These are phyloP conservation scores for Wolfiporia cocos DNA, from an alignment of 1,284 basidiomycete species.

Conservation along the genomic window DNA sequence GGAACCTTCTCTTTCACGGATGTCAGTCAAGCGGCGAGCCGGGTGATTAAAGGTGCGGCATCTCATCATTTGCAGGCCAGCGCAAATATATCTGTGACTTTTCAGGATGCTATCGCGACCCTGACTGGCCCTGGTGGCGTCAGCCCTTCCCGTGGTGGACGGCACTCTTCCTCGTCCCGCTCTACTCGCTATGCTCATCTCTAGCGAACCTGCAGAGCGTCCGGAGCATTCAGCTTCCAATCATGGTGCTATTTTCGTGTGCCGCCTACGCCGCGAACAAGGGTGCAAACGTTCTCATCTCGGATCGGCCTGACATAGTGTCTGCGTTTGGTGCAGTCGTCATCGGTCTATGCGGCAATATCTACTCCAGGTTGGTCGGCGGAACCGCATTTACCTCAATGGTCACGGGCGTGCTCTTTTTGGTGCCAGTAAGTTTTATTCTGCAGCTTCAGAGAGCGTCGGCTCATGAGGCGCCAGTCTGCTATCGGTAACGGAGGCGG, in stretches of 20 bases:
- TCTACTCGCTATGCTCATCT: slow-evolving; percentile 76
- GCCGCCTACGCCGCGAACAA: slow-evolving; percentile 68
- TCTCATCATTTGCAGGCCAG: not conserved
- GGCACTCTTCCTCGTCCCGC: slow-evolving; percentile 70
- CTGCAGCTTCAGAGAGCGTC: not conserved
- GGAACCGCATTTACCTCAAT: slow-evolving; percentile 85
- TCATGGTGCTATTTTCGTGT: slow-evolving; percentile 80
- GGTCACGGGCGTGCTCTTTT: slow-evolving; percentile 83
- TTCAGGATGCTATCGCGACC: slow-evolving; percentile 67
- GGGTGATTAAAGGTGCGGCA: slow-evolving; percentile 45
- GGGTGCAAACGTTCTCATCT: slow-evolving; percentile 29
- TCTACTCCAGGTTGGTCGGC: slow-evolving; percentile 71
- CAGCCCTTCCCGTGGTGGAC: slow-evolving; percentile 76
- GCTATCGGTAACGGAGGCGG: slow-evolving; percentile 84
- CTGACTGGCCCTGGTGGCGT: slow-evolving; percentile 71
- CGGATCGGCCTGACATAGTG: slow-evolving; percentile 46
- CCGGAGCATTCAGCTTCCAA: slow-evolving; percentile 60
- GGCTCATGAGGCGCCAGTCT: slow-evolving; percentile 39
- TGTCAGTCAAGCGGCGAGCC: slow-evolving; percentile 19
- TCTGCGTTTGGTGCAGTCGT: slow-evolving; percentile 78
- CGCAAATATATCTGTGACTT: not conserved
- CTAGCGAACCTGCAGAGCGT: slow-evolving; percentile 72
- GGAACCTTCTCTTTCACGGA: slow-evolving; percentile 64
- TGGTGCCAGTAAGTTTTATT: slow-evolving; percentile 63
- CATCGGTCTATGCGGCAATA: slow-evolving; percentile 75